A percentile compares a stretch with the other conserved stretches of the same genome.
phyloP scores from a whole-genome alignment of 768 basidiomycete genomes.

The Rossbeevera mucosa region DNA sequence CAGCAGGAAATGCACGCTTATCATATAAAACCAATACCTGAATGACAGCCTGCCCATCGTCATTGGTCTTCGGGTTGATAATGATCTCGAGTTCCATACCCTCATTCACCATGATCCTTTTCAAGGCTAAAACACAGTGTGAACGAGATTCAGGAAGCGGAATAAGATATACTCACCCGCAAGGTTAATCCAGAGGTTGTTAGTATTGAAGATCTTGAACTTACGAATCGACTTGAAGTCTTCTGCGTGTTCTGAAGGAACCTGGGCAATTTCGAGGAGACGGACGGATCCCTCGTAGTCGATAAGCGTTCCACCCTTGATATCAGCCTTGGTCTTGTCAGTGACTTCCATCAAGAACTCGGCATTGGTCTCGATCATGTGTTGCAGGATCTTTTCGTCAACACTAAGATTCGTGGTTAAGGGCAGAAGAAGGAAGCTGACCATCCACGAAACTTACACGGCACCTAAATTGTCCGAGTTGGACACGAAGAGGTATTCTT shows the following conservation, averaged over 20 bases:
- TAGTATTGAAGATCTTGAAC: slow-evolving; percentile 81
- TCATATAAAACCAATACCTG: slow-evolving; percentile 37
- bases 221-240: slow-evolving; percentile 73
- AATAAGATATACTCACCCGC: slow-evolving; percentile 29
- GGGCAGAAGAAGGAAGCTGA: not conserved
- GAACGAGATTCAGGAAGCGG: not conserved
- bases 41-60: slow-evolving; percentile 66
- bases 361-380: slow-evolving; percentile 60
- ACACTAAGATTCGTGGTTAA: slow-evolving; percentile 38
- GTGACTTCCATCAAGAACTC: slow-evolving; percentile 77
- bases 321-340: slow-evolving; percentile 79
- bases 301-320: slow-evolving; percentile 69
- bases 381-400: slow-evolving; percentile 60
- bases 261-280: slow-evolving; percentile 74
- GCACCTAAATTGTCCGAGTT: slow-evolving; percentile 77
- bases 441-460: slow-evolving; percentile 35
- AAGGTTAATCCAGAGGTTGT: slow-evolving; percentile 59
- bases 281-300: slow-evolving; percentile 64
- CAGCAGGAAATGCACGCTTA: not conserved
- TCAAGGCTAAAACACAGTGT: slow-evolving; percentile 46
- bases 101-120: slow-evolving; percentile 66
- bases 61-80: slow-evolving; percentile 65
- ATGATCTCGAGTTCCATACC: slow-evolving; percentile 77
- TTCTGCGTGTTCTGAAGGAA: slow-evolving; percentile 65
- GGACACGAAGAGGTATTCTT: slow-evolving; percentile 76